These are phyloP conservation scores for Lunasporangiospora selenospora DNA, from an alignment of 192 early-diverging fungal species.

Conservation along the genomic window DNA sequence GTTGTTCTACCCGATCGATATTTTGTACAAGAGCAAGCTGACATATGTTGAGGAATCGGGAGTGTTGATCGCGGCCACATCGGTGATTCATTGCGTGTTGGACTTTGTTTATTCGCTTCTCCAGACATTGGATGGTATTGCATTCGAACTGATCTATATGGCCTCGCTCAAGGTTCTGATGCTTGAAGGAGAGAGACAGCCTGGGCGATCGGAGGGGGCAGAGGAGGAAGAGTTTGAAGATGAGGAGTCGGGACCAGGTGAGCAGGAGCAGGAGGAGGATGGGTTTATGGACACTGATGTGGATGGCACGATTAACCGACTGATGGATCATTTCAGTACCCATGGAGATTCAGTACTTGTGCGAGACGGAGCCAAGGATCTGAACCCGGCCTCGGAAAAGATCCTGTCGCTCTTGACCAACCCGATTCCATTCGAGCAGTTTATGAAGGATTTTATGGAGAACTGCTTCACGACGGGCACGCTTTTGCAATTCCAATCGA, in stretches of 20 bases:
- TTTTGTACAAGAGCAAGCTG: slow-evolving; percentile 29
- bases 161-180: slow-evolving; percentile 28
- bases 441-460: slow-evolving; percentile 44
- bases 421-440: slow-evolving; percentile 36
- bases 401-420: slow-evolving; percentile 30
- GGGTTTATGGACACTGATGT: slow-evolving; percentile 45
- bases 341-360: slow-evolving; percentile 32
- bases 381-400: slow-evolving; percentile 16
- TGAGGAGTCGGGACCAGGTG: slow-evolving; percentile 3
- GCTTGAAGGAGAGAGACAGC: slow-evolving; percentile 36
- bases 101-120: slow-evolving; percentile 44
- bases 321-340: slow-evolving; percentile 44
- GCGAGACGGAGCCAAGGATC: slow-evolving; percentile 14
- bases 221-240: slow-evolving; percentile 12
- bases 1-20: slow-evolving; percentile 44
- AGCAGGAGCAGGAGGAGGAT: slow-evolving; percentile 34
- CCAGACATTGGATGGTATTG: slow-evolving; percentile 41
- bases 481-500: slow-evolving; percentile 34
- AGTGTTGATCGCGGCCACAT: slow-evolving; percentile 37
- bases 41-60: slow-evolving; percentile 45
- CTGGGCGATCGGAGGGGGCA: not conserved
- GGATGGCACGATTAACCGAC: slow-evolving; percentile 16
- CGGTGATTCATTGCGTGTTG: slow-evolving; percentile 23
- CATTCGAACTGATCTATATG: slow-evolving; percentile 42
- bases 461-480: slow-evolving; percentile 42